Conservation (phyloP, 2,329 filamentous ascomycete species). For the Fusarium sp. region DNA sequence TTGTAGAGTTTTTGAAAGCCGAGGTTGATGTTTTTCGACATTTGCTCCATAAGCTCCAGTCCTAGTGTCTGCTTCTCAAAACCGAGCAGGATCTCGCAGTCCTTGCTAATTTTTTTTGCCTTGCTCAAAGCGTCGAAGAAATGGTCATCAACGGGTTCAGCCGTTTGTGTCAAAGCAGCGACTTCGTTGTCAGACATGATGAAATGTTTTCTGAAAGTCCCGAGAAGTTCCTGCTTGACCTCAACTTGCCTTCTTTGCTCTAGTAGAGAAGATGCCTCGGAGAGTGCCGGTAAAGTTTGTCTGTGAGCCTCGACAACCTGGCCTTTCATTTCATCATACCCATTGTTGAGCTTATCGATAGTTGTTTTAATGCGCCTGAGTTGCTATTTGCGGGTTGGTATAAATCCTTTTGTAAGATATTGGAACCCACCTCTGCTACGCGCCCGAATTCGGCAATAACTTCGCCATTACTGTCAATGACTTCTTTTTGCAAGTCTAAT, state of each 20-base stretch:
- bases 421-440: constrained; percentile 80
- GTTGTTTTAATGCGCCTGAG: constrained; percentile 83
- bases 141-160: constrained; percentile 83
- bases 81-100: constrained; percentile 89
- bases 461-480: constrained; percentile 90
- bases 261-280: constrained; percentile 80
- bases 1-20: constrained; percentile 96
- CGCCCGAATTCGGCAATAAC: constrained; percentile 89
- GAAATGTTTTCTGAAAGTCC: constrained; percentile 84
- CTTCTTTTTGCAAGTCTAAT: constrained; percentile 87
- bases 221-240: constrained; percentile 80
- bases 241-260: constrained; percentile 79
- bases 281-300: constrained; percentile 78
- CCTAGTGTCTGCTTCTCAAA: constrained; percentile 90
- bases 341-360: constrained; percentile 81
- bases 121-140: constrained; percentile 84
- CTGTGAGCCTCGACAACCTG: constrained; percentile 80
- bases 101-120: constrained; percentile 86
- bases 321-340: constrained; percentile 81
- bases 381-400: constrained; percentile 70
- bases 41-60: constrained; percentile 90
- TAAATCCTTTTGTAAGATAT: neutral
- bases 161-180: constrained; percentile 77
- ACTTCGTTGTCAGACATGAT: constrained; percentile 84
- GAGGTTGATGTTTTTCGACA: constrained; percentile 84